Base-by-base conservation (phyloP, 768 basidiomycete genomes). In the Suillus hirtellus region DNA sequence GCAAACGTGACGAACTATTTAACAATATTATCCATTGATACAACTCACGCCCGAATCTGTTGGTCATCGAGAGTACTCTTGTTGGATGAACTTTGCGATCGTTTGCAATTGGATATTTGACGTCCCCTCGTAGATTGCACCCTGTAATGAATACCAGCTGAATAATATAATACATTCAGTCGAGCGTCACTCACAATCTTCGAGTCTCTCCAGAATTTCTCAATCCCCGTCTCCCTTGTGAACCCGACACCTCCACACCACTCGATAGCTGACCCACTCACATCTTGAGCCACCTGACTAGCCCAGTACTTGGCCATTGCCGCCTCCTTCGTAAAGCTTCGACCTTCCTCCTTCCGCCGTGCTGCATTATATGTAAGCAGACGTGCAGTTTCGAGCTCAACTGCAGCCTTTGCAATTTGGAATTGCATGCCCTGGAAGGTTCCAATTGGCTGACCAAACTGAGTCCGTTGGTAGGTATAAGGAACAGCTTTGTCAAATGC, bases 101-200 rank as follows among this genome's bases (percentile, higher is more conserved):
- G 97, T 99, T 76, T 96, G 89, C 40, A 98, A 80, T 75, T 99
- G 97, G 63, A 99, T 99, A 74, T 99, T 99, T n/a, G 91, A 94
- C 50, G 96, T 98, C 44, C 96, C 95, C 71, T 95, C 93, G 69
- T 95, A 95, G 60, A 95, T 94, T 2, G 92, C 91, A 34, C 93
- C 92, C 92, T 94, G 63, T 21, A 61, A 61, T 24, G 46, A 40
- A 62, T 2, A 59, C 21, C 17, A 24, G 38, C 24, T 56, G 27
- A 56, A 40, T 17, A 17, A 40, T 15, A 40, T 4, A 12, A 6
- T 61, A 44, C 44, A 47, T 31, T 63, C 3, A 64, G 66, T 27
- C 61, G 4, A 38, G 24, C 49, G 47, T 14, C 46, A 82, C 90
- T 79, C 69, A 93, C 93, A 70, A 96, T 96, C 84, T 97, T 98